Evolutionary conservation across 2,329 filamentous ascomycete genomes (phyloP), one percentile per base, ranked within the genome.

Genomic region (Fusarium sp.): DNA sequence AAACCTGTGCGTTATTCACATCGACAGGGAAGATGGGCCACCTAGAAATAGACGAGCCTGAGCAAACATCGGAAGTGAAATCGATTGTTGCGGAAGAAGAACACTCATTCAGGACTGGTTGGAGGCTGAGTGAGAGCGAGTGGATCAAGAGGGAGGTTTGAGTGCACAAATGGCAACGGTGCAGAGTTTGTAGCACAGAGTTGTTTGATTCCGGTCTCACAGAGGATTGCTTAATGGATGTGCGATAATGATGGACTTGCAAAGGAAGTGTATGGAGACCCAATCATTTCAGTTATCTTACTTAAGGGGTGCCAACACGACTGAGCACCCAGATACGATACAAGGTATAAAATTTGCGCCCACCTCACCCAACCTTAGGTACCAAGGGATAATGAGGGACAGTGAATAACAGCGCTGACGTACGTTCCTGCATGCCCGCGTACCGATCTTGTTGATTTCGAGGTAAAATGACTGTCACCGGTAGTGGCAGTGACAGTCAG

Each of bases 111-210:
- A 66, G 49, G 44, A 60, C 52, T 38, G 31, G 51, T 18, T 72
- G 64, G 64, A 66, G 55, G n/a, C 23, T 75, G 39, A 72, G 60
- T 23, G 73, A 76, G n/a, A 62, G 60, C n/a, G 63, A 71, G 37
- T 75, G 68, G 72, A 70, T 60, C 59, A 69, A 56, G 39, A 31
- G 46, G 21, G 46, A 23, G 23, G 16, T 10, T n/a, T 51, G 14
- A 35, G 60, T 9, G 35, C 27, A 52, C 16, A 15, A 54, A 23
- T 59, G 25, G 31, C 16, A 21, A 38, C 16, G 19, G 16, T 25
- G 16, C 5, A 49, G 18, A n/a, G 27, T 29, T 18, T 44, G 21
- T 27, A 27, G 21, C 25, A 6, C 10, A n/a, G 31, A n/a, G 15
- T 23, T 29, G 16, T 15, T 38, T 29, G 10, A 14, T 37, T 58